Evolutionary conservation across 345 rosid genomes (phyloP), one percentile per base, ranked within the genome.

Genomic region (Sisymbrium altissimum): DNA sequence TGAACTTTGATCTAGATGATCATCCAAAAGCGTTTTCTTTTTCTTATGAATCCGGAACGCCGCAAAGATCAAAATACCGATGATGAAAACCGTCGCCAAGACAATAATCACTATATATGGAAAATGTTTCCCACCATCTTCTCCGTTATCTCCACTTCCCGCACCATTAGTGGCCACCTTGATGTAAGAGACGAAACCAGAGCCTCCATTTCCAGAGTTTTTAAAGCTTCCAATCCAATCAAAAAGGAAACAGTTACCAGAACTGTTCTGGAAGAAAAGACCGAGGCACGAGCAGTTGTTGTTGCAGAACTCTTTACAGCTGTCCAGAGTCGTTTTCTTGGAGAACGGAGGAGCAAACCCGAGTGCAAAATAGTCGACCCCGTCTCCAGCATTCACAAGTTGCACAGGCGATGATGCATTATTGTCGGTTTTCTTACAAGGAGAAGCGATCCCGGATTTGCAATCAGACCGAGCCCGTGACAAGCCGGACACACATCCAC

Each of bases 281-380:
- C 84, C 96, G 27, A 86, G 81, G 64, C 99, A 95, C 0, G 99
- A 86, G 71, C 98, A 95, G 54, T 95, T 92, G 18, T 63, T 45
- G 4, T 41, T 68, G 80, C 99, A 95, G 32, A 91, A 82, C 9
- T 73, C 71, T 75, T 83, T 84, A 84, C 99, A 95, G 3, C 89
- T 82, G 64, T 79, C 81, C 70, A 95, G 80, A 84, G 77, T 53
- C 2, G 90, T 74, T 41, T 78, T 82, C 52, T 69, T 69, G 44
- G 85, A 86, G 7, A 85, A 79, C 17, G 99, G 84, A 0, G 86
- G 18, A 53, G 82, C 76, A 44, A 81, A 90, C 39, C 58, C 78
- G 4, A 95, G 91, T 5, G 93, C 94, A 65, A 86, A 86, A 73
- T 95, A 95, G 44, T 55, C 52, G 4, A 90, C 84, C 71, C 75